Base-by-base conservation (phyloP, 768 basidiomycete genomes). In the Macrolepiota albuminosa region DNA sequence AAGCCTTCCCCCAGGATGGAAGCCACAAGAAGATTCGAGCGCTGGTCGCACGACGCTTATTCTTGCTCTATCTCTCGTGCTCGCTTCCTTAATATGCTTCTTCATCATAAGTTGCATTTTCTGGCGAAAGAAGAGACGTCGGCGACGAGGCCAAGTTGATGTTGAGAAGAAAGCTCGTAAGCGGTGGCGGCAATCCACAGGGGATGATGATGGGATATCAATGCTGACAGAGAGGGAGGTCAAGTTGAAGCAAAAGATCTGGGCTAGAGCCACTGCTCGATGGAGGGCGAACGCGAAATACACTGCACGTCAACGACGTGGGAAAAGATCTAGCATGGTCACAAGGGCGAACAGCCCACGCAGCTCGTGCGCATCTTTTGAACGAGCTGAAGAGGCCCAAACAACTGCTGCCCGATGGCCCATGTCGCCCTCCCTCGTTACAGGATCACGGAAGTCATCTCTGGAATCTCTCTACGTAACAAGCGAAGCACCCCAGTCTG, bases 241-340 rank as follows among this genome's bases (percentile, higher is more conserved):
- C 8, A 81, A 76, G 55, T 68, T 69, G 5, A 82, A 82, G 61
- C 81, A 86, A 69, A 84, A 81, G 64, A 65, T 85, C 51, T 89
- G 87, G 88, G 78, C 80, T 0, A 78, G 73, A 60, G 88, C 88
- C 2, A 84, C 82, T 1, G 84, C 84, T 8, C 80, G 86, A 47
- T 92, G 89, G 89, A 84, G 78, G 63, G 82, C 81, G 3, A 84
- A 85, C 55, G 79, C 83, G 10, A 82, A 84, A 31, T 77, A 82
- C 58, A 74, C 82, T n/a, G 83, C 84, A 8, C 81, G 87, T 40
- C 82, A 84, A 52, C 78, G 89, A 58, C 73, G 81, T 60, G 78
- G 80, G 37, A 78, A 74, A 60, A 77, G 78, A 14, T 59, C 63
- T n/a, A 66, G 57, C 43, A 61, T 66, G 55, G 47, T 60, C 29